Base-by-base conservation (phyloP, 306 rosid genomes). In the Dryas alaskensis region DNA sequence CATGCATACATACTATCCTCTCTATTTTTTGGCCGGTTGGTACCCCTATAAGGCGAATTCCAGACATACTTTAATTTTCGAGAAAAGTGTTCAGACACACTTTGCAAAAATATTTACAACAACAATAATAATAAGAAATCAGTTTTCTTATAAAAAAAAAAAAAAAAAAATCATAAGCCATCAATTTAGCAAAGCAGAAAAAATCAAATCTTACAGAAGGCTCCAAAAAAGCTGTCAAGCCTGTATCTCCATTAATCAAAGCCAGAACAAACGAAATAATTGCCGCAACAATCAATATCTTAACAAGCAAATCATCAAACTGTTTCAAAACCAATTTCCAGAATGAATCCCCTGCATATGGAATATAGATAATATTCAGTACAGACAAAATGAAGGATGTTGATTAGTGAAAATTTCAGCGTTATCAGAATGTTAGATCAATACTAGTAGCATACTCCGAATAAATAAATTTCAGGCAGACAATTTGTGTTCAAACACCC, bases 241-340 rank as follows among this genome's bases (percentile, higher is more conserved):
- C 99, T 0, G 97, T 94, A 74, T 94, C 99, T 77, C 99, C 99
- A 78, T 94, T 87, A 79, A 92, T 67, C 83, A 89, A 69, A 54
- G 99, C 99, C 76, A 94, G 82, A 73, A 89, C 27, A 81, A 94
- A 94, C 42, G 99, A 94, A 80, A 94, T 76, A 68, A 94, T 40
- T 2, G 99, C 99, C 19, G 97, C 92, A 44, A 80, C 97, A 65
- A 94, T 87, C 75, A 94, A 85, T 80, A 94, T 88, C 92, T 88
- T 92, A 63, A 94, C 99, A 72, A 94, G 97, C 78, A 92, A 86
- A 85, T 94, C 99, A 82, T 94, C 96, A 80, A 94, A 94, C 67
- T 94, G 99, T 79, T 94, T 92, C 86, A 92, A 80, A 72, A 94
- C 97, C 86, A 94, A 82, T 78, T 88, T 94, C 99, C 92, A 94